These are phyloP conservation scores for Alnus rubra DNA, from an alignment of 306 rosid genomes.

Conservation along the genomic window DNA sequence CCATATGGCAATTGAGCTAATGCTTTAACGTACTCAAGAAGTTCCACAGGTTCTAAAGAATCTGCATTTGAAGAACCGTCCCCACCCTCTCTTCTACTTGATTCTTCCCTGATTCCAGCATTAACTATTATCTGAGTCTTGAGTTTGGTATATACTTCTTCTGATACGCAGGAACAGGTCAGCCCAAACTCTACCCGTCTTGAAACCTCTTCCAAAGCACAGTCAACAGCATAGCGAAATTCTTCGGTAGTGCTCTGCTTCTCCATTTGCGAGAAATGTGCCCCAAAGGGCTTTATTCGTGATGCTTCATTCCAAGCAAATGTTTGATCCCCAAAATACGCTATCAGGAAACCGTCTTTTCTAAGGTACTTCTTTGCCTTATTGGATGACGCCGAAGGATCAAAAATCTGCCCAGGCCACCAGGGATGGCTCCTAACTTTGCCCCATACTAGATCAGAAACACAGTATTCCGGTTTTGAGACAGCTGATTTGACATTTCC, in stretches of 20 bases:
- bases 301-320: constrained; percentile 85
- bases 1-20: constrained; percentile 50
- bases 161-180: constrained; percentile 67
- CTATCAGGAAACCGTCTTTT: constrained; percentile 52
- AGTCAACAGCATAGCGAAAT: constrained; percentile 60
- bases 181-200: constrained; percentile 73
- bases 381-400: constrained; percentile 61
- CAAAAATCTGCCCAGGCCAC: constrained; percentile 98
- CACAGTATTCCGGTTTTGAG: constrained; percentile 35
- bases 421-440: constrained; percentile 89
- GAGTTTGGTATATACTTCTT: constrained; percentile 45
- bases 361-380: constrained; percentile 63
- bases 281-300: constrained; percentile 60
- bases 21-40: constrained; percentile 50
- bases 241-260: constrained; percentile 53
- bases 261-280: constrained; percentile 63
- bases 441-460: constrained; percentile 82
- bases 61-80: constrained; percentile 39
- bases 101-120: constrained; percentile 53
- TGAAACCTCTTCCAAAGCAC: constrained; percentile 78
- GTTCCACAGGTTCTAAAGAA: constrained; percentile 63
- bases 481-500: constrained; percentile 21
- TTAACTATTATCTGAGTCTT: constrained; percentile 52
- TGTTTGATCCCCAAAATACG: constrained; percentile 75
- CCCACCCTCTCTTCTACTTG: constrained; percentile 55